Evolutionary conservation across 2,329 filamentous ascomycete genomes (phyloP), one percentile per base, ranked within the genome.

Genomic region (Pseudohalonectria lignicola): DNA sequence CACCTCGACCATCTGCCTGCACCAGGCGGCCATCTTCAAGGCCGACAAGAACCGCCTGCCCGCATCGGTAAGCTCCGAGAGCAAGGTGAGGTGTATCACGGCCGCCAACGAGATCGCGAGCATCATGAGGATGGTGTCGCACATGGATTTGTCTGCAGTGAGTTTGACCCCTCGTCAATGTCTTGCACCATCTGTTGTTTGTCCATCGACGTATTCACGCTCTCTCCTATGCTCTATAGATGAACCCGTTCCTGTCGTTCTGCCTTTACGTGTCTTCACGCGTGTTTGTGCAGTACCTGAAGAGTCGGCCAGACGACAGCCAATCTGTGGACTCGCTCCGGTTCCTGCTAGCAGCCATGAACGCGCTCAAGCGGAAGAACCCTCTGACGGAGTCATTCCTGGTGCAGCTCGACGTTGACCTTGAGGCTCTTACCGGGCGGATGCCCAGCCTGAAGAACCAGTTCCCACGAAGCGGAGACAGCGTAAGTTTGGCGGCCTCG

Each of bases 21-120:
- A 98, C 53, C 92, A 98, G 62, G 92, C 90, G 3, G 92, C 92
- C 19, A 96, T 98, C 16, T 95, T 90, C 70, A 96, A 95, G 56
- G 87, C 88, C 0, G 90, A 96, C 51, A 92, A 87, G 61, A 82
- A 94, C 57, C 75, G 78, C 38, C 64, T 95, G 43, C 79, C 86
- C 1, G 65, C 73, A 1, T 79, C 82, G 15, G 80, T 95, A 34
- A 80, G 84, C 45, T 78, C 83, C 2, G 90, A 96, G 54, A 94
- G 88, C 57, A 95, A 94, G 57, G 76, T 92, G 12, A 76, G 92
- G 43, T 96, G 92, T 51, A 86, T 96, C 42, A 87, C 87, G 17
- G 87, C 90, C 11, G 92, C 92, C 20, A 87, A 88, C 41, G 88
- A 95, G 54, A 93, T 95, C 53, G 84, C 88, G 8, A 88, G 79